Conservation (phyloP, 2,329 filamentous ascomycete genomes). For the Penicillium sp. region DNA sequence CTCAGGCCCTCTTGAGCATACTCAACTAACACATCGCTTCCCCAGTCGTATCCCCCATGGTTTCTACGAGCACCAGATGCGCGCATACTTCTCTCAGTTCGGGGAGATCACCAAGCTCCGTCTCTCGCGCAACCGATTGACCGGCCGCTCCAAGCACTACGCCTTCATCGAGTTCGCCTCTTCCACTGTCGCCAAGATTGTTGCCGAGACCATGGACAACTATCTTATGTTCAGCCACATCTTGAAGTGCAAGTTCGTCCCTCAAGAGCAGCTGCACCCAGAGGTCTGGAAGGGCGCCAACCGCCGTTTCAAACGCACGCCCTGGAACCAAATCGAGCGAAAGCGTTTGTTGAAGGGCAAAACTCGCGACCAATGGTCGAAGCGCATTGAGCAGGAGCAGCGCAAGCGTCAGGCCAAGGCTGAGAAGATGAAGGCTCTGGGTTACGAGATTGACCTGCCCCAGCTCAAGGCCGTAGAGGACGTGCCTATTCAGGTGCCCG, state of each 20-base stretch:
- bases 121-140: conserved; percentile 85
- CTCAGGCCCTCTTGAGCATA: conserved; percentile 1
- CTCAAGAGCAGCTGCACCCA: conserved; percentile 69
- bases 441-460: conserved; percentile 76
- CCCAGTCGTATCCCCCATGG: conserved; percentile 73
- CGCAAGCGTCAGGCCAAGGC: conserved; percentile 62
- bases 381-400: conserved; percentile 67
- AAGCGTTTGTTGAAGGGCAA: conserved; percentile 66
- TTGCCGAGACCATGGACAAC: conserved; percentile 93
- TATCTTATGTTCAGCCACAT: conserved; percentile 95
- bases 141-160: conserved; percentile 85
- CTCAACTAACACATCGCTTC: conserved; percentile 13
- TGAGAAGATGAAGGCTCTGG: conserved; percentile 69
- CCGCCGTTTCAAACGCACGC: conserved; percentile 79
- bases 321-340: conserved; percentile 80
- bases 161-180: conserved; percentile 86
- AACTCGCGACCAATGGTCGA: conserved; percentile 70
- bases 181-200: conserved; percentile 77
- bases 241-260: conserved; percentile 75
- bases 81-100: conserved; percentile 88
- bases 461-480: conserved; percentile 59
- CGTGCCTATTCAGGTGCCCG: conserved; percentile 39
- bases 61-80: conserved; percentile 97
- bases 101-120: conserved; percentile 72
- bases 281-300: conserved; percentile 87